Evolutionary conservation across 257 asterid genomes (phyloP).

Genomic region (Salvia rosmarinus): DNA sequence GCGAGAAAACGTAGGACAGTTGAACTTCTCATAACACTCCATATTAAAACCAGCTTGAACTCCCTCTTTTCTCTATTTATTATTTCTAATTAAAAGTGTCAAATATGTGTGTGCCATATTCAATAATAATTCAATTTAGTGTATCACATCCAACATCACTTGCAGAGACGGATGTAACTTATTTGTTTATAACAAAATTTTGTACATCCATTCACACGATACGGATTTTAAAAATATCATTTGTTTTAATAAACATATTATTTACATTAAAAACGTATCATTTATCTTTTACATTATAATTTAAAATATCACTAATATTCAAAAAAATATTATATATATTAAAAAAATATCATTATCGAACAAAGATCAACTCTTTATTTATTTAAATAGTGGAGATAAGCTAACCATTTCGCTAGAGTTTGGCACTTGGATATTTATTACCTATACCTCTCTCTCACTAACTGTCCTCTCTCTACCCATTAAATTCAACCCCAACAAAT

Average conservation of each 20-base stretch:
- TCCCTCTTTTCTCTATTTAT: neutral
- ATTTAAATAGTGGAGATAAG: neutral
- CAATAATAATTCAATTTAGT: neutral
- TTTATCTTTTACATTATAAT: too few species aligned
- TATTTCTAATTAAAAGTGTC: neutral
- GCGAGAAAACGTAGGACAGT: slow-evolving; percentile 21
- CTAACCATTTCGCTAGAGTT: slow-evolving; percentile 16
- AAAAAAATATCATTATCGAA: too few species aligned
- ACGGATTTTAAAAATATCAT: too few species aligned
- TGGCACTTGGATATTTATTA: too few species aligned
- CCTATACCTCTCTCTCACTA: too few species aligned
- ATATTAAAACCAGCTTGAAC: neutral
- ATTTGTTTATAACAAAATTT: too few species aligned
- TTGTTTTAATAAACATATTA: too few species aligned
- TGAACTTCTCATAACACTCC: slow-evolving; percentile 26
- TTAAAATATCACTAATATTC: too few species aligned
- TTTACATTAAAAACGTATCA: too few species aligned
- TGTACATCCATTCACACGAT: too few species aligned
- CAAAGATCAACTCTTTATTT: too few species aligned
- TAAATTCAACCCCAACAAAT: slow-evolving; percentile 4
- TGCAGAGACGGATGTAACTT: neutral
- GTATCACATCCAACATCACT: neutral
- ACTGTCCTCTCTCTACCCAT: neutral
- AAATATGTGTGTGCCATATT: neutral
- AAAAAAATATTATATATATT: too few species aligned